Evolutionary conservation across 371 early-diverging fungal species (phyloP).

Genomic region (Apophysomyces sp.): DNA sequence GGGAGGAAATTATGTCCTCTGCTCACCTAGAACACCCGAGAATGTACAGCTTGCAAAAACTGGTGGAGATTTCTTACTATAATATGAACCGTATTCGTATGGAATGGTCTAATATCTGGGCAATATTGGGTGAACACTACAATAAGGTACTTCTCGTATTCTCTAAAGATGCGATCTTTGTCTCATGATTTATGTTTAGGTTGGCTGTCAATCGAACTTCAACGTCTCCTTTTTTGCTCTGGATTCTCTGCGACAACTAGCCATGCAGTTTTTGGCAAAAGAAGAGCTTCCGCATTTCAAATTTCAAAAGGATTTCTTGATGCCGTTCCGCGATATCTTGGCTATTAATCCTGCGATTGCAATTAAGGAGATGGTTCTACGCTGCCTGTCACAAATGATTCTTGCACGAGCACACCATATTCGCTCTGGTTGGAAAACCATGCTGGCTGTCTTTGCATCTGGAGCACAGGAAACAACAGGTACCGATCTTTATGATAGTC

Average conservation of each 20-base stretch:
- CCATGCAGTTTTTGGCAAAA: constrained; percentile 94
- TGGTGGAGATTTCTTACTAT: constrained; percentile 95
- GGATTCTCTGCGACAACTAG: constrained; percentile 89
- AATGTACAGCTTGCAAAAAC: constrained; percentile 89
- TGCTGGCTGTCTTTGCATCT: constrained; percentile 77
- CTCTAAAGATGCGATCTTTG: no score
- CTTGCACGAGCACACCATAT: constrained; percentile 75
- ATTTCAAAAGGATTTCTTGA: constrained; percentile 93
- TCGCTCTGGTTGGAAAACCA: constrained; percentile 90
- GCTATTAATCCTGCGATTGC: constrained; percentile 71
- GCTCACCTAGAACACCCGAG: constrained; percentile 62
- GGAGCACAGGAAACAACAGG: constrained; percentile 77
- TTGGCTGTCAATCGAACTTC: constrained; percentile 86
- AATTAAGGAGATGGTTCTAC: constrained; percentile 91
- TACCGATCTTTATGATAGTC: constrained; percentile 1
- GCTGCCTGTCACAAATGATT: constrained; percentile 89
- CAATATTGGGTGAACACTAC: constrained; percentile 88
- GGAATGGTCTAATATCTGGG: constrained; percentile 96
- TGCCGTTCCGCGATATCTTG: constrained; percentile 87
- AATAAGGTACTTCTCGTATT: no score
- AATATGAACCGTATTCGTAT: constrained; percentile 97
- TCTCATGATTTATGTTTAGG: constrained; percentile 24
- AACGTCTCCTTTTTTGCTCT: constrained; percentile 89
- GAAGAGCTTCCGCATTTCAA: constrained; percentile 95
- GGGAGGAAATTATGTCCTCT: constrained; percentile 86